A percentile compares a stretch with the other conserved stretches of the same genome.
phyloP scores from a whole-genome alignment of 176 grass and related monocot genomes.

The Echinochloa phyllopogon region DNA sequence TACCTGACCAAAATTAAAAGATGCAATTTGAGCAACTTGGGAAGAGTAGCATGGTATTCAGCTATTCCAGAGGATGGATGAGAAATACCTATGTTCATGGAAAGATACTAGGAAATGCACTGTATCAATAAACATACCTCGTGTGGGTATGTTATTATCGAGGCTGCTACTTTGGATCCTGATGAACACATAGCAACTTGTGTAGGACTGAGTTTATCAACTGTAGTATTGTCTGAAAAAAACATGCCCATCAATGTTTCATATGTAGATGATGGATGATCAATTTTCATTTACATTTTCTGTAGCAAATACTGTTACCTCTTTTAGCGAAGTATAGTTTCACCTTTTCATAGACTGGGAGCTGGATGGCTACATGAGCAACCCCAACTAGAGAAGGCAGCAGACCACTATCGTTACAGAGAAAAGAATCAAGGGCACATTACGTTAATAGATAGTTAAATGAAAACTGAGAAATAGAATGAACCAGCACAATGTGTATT shows the following conservation, averaged over 20 bases:
- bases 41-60: constrained; percentile 1
- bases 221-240: constrained; percentile 71
- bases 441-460: constrained; percentile 24
- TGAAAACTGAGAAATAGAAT: constrained; percentile 20
- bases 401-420: constrained; percentile 62
- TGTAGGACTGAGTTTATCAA: constrained; percentile 71
- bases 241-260: constrained; percentile 22
- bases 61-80: background rate
- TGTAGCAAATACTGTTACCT: constrained; percentile 51
- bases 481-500: background rate
- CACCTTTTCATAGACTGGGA: constrained; percentile 77
- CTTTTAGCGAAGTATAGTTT: constrained; percentile 73
- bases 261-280: background rate
- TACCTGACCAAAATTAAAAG: background rate
- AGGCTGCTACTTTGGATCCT: constrained; percentile 81
- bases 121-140: constrained; percentile 63
- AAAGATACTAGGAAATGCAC: background rate
- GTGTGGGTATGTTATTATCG: constrained; percentile 86
- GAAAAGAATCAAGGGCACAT: constrained; percentile 40
- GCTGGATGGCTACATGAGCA: constrained; percentile 87
- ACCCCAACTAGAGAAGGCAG: constrained; percentile 87
- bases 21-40: background rate
- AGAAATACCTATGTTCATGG: background rate
- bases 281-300: background rate
- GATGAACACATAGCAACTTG: constrained; percentile 74